Evolutionary conservation across 2,329 filamentous ascomycete genomes (phyloP).

Genomic region (Pestalotiopsis sp.): DNA sequence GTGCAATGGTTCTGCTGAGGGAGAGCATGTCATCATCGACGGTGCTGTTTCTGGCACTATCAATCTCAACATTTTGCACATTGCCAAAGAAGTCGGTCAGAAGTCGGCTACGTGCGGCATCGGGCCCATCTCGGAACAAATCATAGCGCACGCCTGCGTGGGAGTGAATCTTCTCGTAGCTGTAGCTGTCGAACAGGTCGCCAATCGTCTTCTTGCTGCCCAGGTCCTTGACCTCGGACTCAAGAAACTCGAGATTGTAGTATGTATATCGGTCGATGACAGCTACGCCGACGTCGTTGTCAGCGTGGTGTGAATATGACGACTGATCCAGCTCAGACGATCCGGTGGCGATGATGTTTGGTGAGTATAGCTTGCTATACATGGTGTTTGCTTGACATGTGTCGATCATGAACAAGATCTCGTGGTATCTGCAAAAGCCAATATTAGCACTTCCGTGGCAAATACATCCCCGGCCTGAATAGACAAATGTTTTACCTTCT

Average conservation of each 20-base stretch:
- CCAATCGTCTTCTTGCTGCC: slow-evolving; percentile 88
- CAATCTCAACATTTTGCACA: slow-evolving; percentile 94
- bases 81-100: slow-evolving; percentile 99
- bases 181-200: slow-evolving; percentile 95
- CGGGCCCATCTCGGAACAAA: slow-evolving; percentile 84
- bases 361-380: slow-evolving; percentile 97
- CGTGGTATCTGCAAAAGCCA: slow-evolving; percentile 72
- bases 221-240: slow-evolving; percentile 84
- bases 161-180: slow-evolving; percentile 91
- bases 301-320: slow-evolving; percentile 95
- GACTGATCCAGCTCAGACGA: slow-evolving; percentile 94
- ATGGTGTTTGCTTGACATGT: slow-evolving; percentile 99
- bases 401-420: slow-evolving; percentile 99
- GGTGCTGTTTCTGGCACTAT: slow-evolving; percentile 59
- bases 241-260: slow-evolving; percentile 96
- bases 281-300: slow-evolving; percentile 96
- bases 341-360: slow-evolving; percentile 97
- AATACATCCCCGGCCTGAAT: not conserved
- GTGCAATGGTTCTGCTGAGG: slow-evolving; percentile 69
- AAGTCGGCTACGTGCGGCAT: slow-evolving; percentile 74
- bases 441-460: not conserved
- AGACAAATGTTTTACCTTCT: slow-evolving; percentile 65
- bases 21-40: slow-evolving; percentile 75
- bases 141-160: slow-evolving; percentile 93
- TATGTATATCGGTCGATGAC: slow-evolving; percentile 99